Evolutionary conservation across 257 asterid species (phyloP).

Genomic region (Solanum raphanifolium): DNA sequence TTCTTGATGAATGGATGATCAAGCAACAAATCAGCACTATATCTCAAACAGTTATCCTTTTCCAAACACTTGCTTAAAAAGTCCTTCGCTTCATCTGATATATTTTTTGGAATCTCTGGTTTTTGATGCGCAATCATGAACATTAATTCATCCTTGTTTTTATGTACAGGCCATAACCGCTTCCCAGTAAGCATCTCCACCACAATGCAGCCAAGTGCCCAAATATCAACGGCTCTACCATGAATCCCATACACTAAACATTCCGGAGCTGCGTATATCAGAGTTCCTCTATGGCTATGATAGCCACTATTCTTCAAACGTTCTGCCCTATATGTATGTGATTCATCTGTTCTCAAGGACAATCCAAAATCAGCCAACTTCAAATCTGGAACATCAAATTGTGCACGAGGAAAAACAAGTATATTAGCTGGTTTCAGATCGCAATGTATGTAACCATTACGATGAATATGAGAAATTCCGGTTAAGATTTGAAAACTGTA

Average conservation of each 20-base stretch:
- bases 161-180: neutral
- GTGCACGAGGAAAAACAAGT: neutral
- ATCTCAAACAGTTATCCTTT: neutral
- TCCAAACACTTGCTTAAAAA: neutral
- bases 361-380: neutral
- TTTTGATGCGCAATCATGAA: neutral
- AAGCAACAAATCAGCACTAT: neutral
- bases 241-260: neutral
- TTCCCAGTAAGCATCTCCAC: neutral
- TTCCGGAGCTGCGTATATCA: neutral
- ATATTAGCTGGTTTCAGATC: conserved; percentile 3
- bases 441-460: neutral
- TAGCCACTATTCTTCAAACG: neutral
- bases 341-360: neutral
- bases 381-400: neutral
- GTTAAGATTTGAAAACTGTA: neutral
- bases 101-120: neutral
- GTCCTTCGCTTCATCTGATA: neutral
- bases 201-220: neutral
- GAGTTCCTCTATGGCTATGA: neutral
- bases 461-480: neutral
- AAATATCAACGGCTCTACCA: neutral
- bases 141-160: neutral
- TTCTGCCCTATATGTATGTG: no score
- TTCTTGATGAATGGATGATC: neutral